Percentiles rank a stretch among this genome's conserved stretches.
Evolutionary conservation across 345 rosid species (phyloP).

Genomic region (Camelina hispida): DNA sequence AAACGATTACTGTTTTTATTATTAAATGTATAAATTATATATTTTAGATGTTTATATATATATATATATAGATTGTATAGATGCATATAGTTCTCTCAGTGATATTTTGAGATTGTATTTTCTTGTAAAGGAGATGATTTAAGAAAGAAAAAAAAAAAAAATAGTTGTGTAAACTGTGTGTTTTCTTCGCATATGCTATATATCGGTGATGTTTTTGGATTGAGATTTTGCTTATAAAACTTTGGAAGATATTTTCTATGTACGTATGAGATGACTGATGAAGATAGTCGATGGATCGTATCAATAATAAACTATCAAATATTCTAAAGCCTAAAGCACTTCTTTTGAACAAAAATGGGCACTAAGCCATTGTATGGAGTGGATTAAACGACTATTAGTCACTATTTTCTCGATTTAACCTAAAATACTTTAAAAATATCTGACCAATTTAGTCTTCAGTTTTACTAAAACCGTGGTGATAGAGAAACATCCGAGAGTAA

Average conservation of each 20-base stretch:
- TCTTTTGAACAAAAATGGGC: background rate
- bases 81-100: constrained; percentile 26
- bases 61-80: constrained; percentile 13
- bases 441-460: background rate
- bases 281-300: background rate
- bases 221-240: background rate
- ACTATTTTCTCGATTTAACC: background rate
- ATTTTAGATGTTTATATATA: constrained; percentile 28
- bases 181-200: background rate
- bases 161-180: constrained; percentile 16
- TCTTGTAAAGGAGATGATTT: constrained; percentile 16
- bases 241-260: background rate
- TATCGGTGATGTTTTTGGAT: background rate
- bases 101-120: constrained; percentile 31
- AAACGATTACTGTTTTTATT: constrained; percentile 7
- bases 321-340: background rate
- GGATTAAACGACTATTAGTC: background rate
- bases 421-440: background rate
- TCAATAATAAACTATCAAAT: background rate
- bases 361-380: background rate
- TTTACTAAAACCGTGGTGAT: background rate
- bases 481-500: background rate
- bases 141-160: background rate
- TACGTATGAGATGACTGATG: background rate
- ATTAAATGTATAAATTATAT: constrained; percentile 20